Percentiles rank a stretch among this genome's conserved stretches.
These are phyloP conservation scores for Macrocybe sp. DNA, from an alignment of 1,284 basidiomycete genomes.

Conservation along the genomic window DNA sequence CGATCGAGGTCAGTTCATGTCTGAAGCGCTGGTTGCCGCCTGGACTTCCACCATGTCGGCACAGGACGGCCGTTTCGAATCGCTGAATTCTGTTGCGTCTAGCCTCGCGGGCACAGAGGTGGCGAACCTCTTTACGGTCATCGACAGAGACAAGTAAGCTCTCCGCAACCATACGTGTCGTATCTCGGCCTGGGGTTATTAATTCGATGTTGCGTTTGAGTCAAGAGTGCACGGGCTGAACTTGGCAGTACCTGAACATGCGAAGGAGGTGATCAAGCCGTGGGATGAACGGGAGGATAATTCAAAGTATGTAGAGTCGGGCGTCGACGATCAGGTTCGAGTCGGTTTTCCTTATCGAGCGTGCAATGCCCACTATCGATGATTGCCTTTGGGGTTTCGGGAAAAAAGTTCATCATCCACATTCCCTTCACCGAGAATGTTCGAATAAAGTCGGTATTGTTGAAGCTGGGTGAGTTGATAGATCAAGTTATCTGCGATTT, in stretches of 20 bases:
- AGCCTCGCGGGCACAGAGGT: constrained; percentile 36
- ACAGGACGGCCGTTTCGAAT: too few relatives aligned
- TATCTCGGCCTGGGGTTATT: constrained; percentile 8
- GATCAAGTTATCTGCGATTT: constrained; percentile 1
- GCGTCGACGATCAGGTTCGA: constrained; percentile 73
- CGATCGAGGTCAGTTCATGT: too few relatives aligned
- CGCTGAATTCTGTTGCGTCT: constrained; percentile 12
- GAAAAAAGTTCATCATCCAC: constrained; percentile 67
- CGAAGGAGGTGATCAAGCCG: constrained; percentile 69
- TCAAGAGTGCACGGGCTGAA: constrained; percentile 76
- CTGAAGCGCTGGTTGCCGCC: too few relatives aligned
- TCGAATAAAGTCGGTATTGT: constrained; percentile 61
- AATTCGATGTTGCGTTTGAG: constrained; percentile 21
- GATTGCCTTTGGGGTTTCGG: neutral
- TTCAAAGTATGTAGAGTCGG: constrained; percentile 59
- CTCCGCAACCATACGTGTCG: constrained; percentile 7
- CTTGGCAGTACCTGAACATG: constrained; percentile 69
- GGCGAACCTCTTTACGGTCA: constrained; percentile 55
- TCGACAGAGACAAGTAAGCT: constrained; percentile 70
- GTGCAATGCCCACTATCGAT: neutral
- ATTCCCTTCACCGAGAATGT: constrained; percentile 78
- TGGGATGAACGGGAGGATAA: constrained; percentile 76
- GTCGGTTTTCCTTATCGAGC: constrained; percentile 12
- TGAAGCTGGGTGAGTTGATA: constrained; percentile 60
- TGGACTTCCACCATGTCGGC: too few relatives aligned